Percentiles rank a stretch among this genome's conserved stretches.
phyloP scores from a whole-genome alignment of 1,139 yeast species.

The Candida sp. region DNA sequence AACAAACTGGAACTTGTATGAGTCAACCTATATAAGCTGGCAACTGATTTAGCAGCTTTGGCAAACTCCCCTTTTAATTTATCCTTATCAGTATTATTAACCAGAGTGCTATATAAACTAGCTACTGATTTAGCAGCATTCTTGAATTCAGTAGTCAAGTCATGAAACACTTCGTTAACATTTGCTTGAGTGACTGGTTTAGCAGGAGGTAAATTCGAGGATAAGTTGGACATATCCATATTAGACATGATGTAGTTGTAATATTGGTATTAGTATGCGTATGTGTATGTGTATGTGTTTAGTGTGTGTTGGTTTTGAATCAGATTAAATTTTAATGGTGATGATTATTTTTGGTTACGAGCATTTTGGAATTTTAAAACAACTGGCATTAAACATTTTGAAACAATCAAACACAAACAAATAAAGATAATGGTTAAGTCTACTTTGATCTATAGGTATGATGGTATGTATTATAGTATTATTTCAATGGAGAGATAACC shows the following conservation, averaged over 20 bases:
- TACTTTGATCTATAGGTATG: constrained; percentile 67
- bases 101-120: constrained; percentile 31
- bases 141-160: constrained; percentile 39
- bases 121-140: constrained; percentile 47
- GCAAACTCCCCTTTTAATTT: constrained; percentile 48
- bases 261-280: background rate
- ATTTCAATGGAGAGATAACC: background rate
- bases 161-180: constrained; percentile 18
- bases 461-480: constrained; percentile 46
- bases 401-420: background rate
- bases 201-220: constrained; percentile 48
- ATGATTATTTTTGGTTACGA: background rate
- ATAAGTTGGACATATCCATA: constrained; percentile 58
- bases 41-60: constrained; percentile 63
- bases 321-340: background rate
- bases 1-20: constrained; percentile 40
- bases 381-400: too few relatives aligned
- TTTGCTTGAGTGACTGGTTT: constrained; percentile 42
- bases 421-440: constrained; percentile 53
- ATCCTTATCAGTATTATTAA: constrained; percentile 7
- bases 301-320: too few relatives aligned
- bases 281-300: background rate
- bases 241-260: background rate
- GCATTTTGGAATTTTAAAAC: too few relatives aligned
- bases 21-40: constrained; percentile 55